These are phyloP conservation scores for Cicer chorassanicum DNA, from an alignment of 306 rosid species.

Conservation along the genomic window DNA sequence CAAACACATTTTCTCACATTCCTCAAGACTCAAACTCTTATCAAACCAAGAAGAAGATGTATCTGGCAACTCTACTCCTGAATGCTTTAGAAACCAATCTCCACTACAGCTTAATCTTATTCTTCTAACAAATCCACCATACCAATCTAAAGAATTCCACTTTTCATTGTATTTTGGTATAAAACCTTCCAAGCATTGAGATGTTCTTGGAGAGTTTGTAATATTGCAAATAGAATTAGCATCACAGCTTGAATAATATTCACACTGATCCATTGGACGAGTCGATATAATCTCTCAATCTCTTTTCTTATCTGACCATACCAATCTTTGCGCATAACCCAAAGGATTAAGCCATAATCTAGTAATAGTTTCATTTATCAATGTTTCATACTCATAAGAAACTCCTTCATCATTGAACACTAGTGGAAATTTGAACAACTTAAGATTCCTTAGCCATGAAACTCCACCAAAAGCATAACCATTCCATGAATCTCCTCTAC, in stretches of 20 bases:
- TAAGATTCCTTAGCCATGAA: background rate
- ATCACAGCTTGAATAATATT: slow-evolving; percentile 1
- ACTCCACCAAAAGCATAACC: slow-evolving; percentile 26
- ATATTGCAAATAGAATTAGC: slow-evolving; percentile 15
- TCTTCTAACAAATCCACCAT: slow-evolving; percentile 36
- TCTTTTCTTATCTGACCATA: no score
- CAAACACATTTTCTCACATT: slow-evolving; percentile 42
- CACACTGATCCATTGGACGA: no score
- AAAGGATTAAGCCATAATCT: slow-evolving; percentile 14
- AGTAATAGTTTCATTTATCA: slow-evolving; percentile 12
- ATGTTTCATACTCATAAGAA: background rate
- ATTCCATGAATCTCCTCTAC: slow-evolving; percentile 42
- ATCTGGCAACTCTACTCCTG: slow-evolving; percentile 36
- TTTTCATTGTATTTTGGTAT: slow-evolving; percentile 23
- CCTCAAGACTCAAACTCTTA: slow-evolving; percentile 27
- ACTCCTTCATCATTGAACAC: slow-evolving; percentile 30
- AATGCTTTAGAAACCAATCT: slow-evolving; percentile 12
- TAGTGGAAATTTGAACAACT: slow-evolving; percentile 6
- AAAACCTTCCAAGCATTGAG: slow-evolving; percentile 37
- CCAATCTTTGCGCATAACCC: background rate
- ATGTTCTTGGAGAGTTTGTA: background rate
- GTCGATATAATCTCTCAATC: no score
- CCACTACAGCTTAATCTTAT: background rate
- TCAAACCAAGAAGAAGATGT: slow-evolving; percentile 35
- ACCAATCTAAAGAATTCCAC: slow-evolving; percentile 31